Conservation (phyloP, 805 yeast genomes). For the Metschnikowia vanudenii region DNA sequence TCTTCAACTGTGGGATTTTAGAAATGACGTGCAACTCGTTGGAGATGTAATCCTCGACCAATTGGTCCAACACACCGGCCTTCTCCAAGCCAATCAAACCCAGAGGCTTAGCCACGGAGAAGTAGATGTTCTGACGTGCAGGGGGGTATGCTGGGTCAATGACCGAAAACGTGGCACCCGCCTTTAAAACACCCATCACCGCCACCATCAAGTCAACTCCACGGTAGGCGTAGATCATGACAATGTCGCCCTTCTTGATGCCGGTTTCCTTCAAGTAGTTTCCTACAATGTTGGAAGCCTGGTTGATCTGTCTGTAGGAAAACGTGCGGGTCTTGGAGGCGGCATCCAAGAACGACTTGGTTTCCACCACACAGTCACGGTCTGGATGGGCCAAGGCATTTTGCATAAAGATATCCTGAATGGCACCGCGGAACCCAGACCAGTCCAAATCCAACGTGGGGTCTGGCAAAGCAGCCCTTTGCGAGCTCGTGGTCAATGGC, state of each 20-base stretch:
- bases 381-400: slow-evolving; percentile 86
- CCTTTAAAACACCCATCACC: slow-evolving; percentile 96
- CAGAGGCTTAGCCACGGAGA: slow-evolving; percentile 89
- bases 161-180: slow-evolving; percentile 98
- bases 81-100: slow-evolving; percentile 87
- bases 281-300: slow-evolving; percentile 91
- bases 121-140: slow-evolving; percentile 90
- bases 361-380: slow-evolving; percentile 88
- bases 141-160: slow-evolving; percentile 99
- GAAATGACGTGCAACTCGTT: slow-evolving; percentile 72
- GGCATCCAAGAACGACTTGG: slow-evolving; percentile 64
- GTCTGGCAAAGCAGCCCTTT: slow-evolving; percentile 67
- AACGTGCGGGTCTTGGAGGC: slow-evolving; percentile 63
- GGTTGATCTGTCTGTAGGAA: slow-evolving; percentile 83
- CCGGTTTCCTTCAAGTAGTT: slow-evolving; percentile 82
- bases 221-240: slow-evolving; percentile 95
- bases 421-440: slow-evolving; percentile 90
- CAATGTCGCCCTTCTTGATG: slow-evolving; percentile 87
- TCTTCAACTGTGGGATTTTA: slow-evolving; percentile 71
- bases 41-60: slow-evolving; percentile 75
- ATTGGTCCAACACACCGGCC: slow-evolving; percentile 78
- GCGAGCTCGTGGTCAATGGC: slow-evolving; percentile 67
- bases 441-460: slow-evolving; percentile 87
- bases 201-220: slow-evolving; percentile 97
- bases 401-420: slow-evolving; percentile 89